These are phyloP conservation scores for Musa balbisiana DNA, from an alignment of 202 grass and related monocot species.

Conservation along the genomic window DNA sequence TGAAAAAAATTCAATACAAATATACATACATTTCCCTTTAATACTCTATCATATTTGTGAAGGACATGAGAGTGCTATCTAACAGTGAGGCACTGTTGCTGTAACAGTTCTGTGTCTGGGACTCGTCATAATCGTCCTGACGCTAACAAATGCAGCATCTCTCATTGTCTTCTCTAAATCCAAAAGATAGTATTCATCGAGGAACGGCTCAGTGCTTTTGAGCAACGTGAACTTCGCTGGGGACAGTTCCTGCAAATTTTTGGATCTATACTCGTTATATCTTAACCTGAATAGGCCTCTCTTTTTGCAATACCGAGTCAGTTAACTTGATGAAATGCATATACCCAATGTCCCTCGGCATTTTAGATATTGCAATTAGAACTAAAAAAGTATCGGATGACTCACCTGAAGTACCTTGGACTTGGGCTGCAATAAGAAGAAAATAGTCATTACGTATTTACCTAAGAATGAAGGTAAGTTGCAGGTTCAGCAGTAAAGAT, in stretches of 20 bases:
- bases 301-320: neutral
- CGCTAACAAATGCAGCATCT: slow-evolving; percentile 47
- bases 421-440: slow-evolving; percentile 42
- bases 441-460: neutral
- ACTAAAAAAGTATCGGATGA: neutral
- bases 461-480: neutral
- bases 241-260: slow-evolving; percentile 51
- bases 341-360: no score
- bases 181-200: slow-evolving; percentile 78
- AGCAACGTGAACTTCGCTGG: slow-evolving; percentile 69
- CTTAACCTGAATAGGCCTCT: neutral
- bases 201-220: slow-evolving; percentile 82
- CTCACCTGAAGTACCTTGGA: slow-evolving; percentile 81
- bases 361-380: no score
- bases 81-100: slow-evolving; percentile 53
- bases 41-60: no score
- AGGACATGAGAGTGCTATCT: neutral
- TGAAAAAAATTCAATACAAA: no score
- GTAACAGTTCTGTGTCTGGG: slow-evolving; percentile 86
- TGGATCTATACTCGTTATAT: neutral
- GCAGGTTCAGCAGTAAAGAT: neutral
- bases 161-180: slow-evolving; percentile 58
- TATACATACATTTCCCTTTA: no score
- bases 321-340: no score
- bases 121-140: slow-evolving; percentile 53